Conservation (phyloP, 257 asterid species). For the Solanum chmielewskii region DNA sequence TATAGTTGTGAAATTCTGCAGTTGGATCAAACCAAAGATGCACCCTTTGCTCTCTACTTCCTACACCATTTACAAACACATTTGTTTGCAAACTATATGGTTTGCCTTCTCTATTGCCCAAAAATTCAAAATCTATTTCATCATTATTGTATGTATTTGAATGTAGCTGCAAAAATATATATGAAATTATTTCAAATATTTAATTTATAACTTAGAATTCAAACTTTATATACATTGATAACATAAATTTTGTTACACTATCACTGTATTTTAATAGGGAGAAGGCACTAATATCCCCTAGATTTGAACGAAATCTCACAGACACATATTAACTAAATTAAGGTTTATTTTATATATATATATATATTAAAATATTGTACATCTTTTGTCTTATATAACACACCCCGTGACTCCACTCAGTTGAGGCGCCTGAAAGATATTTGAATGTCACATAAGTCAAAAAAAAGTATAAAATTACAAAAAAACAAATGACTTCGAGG, state of each 20-base stretch:
- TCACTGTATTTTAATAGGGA: neutral
- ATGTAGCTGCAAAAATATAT: slow-evolving; percentile 26
- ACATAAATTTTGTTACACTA: neutral
- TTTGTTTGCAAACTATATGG: slow-evolving; percentile 54
- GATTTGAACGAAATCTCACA: too few species aligned
- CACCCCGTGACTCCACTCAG: too few species aligned
- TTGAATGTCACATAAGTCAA: too few species aligned
- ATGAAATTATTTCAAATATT: neutral
- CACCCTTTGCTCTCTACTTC: slow-evolving; percentile 43
- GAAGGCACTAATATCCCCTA: too few species aligned
- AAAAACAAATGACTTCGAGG: too few species aligned
- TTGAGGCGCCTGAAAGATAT: too few species aligned
- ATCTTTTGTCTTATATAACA: too few species aligned
- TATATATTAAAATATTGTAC: too few species aligned
- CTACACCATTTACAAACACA: slow-evolving; percentile 42
- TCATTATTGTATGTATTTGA: slow-evolving; percentile 29
- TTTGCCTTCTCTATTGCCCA: slow-evolving; percentile 56
- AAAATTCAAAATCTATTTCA: slow-evolving; percentile 67
- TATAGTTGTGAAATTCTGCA: slow-evolving; percentile 54
- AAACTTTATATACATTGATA: neutral
- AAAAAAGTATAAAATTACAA: too few species aligned
- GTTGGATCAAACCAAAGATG: slow-evolving; percentile 72
- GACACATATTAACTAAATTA: too few species aligned
- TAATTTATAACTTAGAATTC: neutral
- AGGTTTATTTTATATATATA: too few species aligned